Conservation (phyloP, 192 early-diverging fungal species). For the Haplosporangium gracile region DNA sequence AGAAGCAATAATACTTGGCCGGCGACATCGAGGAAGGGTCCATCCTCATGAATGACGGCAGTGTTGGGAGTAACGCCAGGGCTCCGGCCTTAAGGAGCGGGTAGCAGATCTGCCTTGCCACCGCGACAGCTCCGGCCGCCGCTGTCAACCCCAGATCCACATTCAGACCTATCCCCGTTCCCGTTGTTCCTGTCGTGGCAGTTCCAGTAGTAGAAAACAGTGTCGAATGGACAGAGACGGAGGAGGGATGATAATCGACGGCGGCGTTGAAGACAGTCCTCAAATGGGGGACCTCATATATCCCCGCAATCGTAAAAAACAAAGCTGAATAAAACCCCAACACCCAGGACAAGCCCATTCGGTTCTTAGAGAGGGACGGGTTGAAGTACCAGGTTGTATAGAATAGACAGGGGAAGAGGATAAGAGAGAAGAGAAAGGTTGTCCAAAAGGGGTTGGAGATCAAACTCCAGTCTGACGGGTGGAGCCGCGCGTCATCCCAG, state of each 20-base stretch:
- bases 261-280: slow-evolving; percentile 37
- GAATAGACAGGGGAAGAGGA: slow-evolving; percentile 42
- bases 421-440: slow-evolving; percentile 23
- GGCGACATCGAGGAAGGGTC: not conserved
- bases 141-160: not conserved
- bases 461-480: slow-evolving; percentile 40
- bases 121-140: not conserved
- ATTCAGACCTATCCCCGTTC: not conserved
- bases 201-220: no score
- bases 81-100: slow-evolving; percentile 26
- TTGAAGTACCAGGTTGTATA: slow-evolving; percentile 50
- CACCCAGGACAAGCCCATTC: slow-evolving; percentile 54
- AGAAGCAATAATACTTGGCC: slow-evolving; percentile 44
- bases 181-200: no score
- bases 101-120: slow-evolving; percentile 15
- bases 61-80: not conserved
- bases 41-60: slow-evolving; percentile 41
- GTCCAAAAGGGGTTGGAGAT: slow-evolving; percentile 49
- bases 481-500: slow-evolving; percentile 27
- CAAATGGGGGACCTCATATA: slow-evolving; percentile 45
- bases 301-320: slow-evolving; percentile 30
- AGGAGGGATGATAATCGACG: slow-evolving; percentile 31
- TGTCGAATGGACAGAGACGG: not conserved
- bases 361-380: slow-evolving; percentile 39
- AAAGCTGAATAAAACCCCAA: slow-evolving; percentile 40